A percentile compares a stretch with the other conserved stretches of the same genome.
Evolutionary conservation across 495 filamentous ascomycete genomes (phyloP).

Genomic region (Trichoderma asperelloides): DNA sequence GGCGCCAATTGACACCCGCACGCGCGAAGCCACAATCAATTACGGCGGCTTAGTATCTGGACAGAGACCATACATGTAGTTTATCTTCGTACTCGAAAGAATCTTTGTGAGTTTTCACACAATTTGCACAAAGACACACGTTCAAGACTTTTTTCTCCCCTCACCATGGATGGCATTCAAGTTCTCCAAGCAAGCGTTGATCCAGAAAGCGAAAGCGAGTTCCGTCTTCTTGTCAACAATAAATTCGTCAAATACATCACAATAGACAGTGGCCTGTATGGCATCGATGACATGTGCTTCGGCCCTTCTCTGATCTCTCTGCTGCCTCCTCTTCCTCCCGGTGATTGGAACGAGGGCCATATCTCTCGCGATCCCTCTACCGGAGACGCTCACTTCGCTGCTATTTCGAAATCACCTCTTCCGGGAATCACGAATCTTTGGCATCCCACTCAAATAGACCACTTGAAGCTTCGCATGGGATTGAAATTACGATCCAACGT

Average conservation of each 20-base stretch:
- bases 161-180: too few species aligned
- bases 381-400: slow-evolving; percentile 12
- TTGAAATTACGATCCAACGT: slow-evolving; percentile 14
- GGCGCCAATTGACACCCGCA: too few species aligned
- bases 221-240: slow-evolving; percentile 17
- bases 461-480: slow-evolving; percentile 14
- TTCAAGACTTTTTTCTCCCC: too few species aligned
- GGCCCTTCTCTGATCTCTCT: slow-evolving; percentile 14
- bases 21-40: too few species aligned
- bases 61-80: too few species aligned
- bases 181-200: too few species aligned
- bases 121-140: too few species aligned
- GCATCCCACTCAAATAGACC: slow-evolving; percentile 17
- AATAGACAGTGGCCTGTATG: slow-evolving; percentile 7
- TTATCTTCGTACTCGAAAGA: too few species aligned
- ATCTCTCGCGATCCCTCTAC: slow-evolving; percentile 13
- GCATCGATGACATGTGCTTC: slow-evolving; percentile 12
- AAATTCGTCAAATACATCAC: slow-evolving; percentile 15
- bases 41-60: too few species aligned
- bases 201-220: slow-evolving; percentile 11
- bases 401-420: slow-evolving; percentile 6
- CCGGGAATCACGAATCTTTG: slow-evolving; percentile 17
- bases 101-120: too few species aligned
- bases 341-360: slow-evolving; percentile 21
- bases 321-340: slow-evolving; percentile 19